These are phyloP conservation scores for Trametopsis cervina DNA, from an alignment of 768 basidiomycete genomes.

Conservation along the genomic window DNA sequence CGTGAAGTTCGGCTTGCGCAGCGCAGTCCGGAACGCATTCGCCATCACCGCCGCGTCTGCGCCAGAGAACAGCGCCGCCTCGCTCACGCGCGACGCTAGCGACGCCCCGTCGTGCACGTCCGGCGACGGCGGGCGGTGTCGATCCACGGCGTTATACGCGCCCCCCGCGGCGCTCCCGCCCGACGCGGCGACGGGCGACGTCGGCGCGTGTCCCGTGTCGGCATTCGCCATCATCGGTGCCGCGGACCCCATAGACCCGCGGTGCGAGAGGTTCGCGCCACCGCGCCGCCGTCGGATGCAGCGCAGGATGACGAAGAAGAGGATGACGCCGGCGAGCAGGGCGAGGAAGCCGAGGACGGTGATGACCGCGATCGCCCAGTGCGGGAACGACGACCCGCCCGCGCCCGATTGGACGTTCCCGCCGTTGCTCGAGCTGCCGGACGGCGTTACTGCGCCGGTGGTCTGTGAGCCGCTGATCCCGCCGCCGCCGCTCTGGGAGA, in stretches of 20 bases:
- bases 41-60: constrained; percentile 92
- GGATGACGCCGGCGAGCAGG: constrained; percentile 58
- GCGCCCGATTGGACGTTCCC: constrained; percentile 38
- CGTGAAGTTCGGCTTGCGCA: constrained; percentile 88
- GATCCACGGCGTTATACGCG: too few species aligned
- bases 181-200: constrained; percentile 35
- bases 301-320: constrained; percentile 69
- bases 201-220: constrained; percentile 33
- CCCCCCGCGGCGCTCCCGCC: constrained; percentile 23
- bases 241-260: constrained; percentile 71
- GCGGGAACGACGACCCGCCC: constrained; percentile 55
- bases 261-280: constrained; percentile 39
- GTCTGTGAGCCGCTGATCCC: constrained; percentile 5
- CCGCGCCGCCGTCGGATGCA: constrained; percentile 50
- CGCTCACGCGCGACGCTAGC: constrained; percentile 56
- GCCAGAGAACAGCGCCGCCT: constrained; percentile 67
- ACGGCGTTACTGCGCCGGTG: too few species aligned
- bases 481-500: constrained; percentile 4
- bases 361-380: constrained; percentile 90
- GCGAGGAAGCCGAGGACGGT: constrained; percentile 82
- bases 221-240: constrained; percentile 79
- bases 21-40: constrained; percentile 81
- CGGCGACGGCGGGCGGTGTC: constrained; percentile 28
- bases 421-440: too few species aligned
- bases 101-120: constrained; percentile 60